These are phyloP conservation scores for Paracoccidioides brasiliensis DNA, from an alignment of 2,329 filamentous ascomycete species.

Conservation along the genomic window DNA sequence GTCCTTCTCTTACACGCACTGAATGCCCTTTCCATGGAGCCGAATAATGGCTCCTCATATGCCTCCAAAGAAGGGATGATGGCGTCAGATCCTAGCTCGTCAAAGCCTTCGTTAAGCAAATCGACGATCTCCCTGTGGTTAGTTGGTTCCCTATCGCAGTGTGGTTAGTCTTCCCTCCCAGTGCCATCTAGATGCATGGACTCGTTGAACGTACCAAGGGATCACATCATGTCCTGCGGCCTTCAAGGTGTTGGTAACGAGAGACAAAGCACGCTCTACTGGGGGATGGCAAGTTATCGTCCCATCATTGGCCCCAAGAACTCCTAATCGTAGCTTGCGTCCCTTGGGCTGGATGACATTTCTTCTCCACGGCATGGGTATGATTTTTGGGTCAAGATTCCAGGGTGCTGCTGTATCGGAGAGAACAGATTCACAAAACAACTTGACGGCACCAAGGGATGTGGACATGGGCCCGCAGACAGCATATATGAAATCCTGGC, in stretches of 20 bases:
- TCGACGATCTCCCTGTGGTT: slow-evolving; percentile 21
- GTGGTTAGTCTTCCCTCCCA: not conserved
- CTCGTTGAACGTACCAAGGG: slow-evolving; percentile 14
- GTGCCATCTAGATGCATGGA: slow-evolving; percentile 1
- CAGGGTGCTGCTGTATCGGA: slow-evolving; percentile 23
- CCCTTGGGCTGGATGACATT: slow-evolving; percentile 21
- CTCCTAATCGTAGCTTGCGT: slow-evolving; percentile 25
- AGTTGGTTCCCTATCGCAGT: slow-evolving; percentile 15
- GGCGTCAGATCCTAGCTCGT: slow-evolving; percentile 23
- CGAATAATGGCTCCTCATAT: slow-evolving; percentile 17
- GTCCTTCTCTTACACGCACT: not conserved
- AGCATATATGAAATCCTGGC: slow-evolving; percentile 28
- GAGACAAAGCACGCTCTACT: slow-evolving; percentile 23
- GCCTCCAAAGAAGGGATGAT: slow-evolving; percentile 18
- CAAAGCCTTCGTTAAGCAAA: slow-evolving; percentile 19
- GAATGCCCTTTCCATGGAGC: slow-evolving; percentile 8
- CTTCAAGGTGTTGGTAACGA: slow-evolving; percentile 21
- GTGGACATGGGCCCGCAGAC: slow-evolving; percentile 29
- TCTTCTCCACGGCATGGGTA: slow-evolving; percentile 28
- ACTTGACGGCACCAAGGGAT: slow-evolving; percentile 21
- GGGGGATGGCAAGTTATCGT: slow-evolving; percentile 27
- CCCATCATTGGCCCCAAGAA: slow-evolving; percentile 26
- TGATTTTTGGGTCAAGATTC: slow-evolving; percentile 27
- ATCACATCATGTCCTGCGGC: slow-evolving; percentile 27
- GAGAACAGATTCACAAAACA: slow-evolving; percentile 26